Percentiles rank a stretch among this genome's conserved stretches.
Evolutionary conservation across 768 basidiomycete species (phyloP).

Genomic region (Phylloporus scabripes): DNA sequence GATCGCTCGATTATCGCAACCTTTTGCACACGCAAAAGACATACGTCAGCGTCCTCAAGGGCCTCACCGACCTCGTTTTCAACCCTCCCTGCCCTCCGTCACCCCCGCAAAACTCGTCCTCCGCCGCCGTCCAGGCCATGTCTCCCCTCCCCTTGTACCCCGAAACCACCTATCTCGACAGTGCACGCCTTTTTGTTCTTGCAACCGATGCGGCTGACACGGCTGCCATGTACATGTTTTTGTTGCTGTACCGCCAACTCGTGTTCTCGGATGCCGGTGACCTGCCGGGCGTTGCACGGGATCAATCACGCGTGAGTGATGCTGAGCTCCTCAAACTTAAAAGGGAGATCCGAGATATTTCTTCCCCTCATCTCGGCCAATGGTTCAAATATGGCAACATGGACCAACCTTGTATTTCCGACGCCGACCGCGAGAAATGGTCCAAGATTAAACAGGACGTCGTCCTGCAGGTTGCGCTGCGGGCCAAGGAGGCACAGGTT

Average conservation of each 20-base stretch:
- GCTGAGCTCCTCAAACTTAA: constrained; percentile 57
- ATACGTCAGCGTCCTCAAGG: constrained; percentile 52
- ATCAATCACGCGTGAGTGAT: constrained; percentile 41
- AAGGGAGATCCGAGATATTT: constrained; percentile 68
- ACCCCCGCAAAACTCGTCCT: constrained; percentile 25
- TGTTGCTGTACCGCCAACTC: constrained; percentile 76
- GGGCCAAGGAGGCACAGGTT: constrained; percentile 47
- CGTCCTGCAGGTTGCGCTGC: constrained; percentile 69
- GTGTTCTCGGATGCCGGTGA: constrained; percentile 43
- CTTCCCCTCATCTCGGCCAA: constrained; percentile 52
- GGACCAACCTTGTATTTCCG: constrained; percentile 22
- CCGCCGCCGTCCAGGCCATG: constrained; percentile 29
- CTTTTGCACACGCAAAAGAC: constrained; percentile 41
- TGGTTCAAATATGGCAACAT: constrained; percentile 41
- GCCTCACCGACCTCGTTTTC: constrained; percentile 63
- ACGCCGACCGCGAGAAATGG: constrained; percentile 48
- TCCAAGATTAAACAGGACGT: constrained; percentile 55
- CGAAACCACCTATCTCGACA: constrained; percentile 81
- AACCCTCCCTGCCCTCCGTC: constrained; percentile 41
- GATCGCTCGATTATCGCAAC: constrained; percentile 38
- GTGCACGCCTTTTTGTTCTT: constrained; percentile 57
- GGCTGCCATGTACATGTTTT: constrained; percentile 71
- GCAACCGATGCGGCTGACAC: constrained; percentile 71
- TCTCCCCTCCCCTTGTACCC: constrained; percentile 47
- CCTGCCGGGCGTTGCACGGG: constrained; percentile 23